phyloP scores from a whole-genome alignment of 768 basidiomycete species.

The Austroboletus festivus region DNA sequence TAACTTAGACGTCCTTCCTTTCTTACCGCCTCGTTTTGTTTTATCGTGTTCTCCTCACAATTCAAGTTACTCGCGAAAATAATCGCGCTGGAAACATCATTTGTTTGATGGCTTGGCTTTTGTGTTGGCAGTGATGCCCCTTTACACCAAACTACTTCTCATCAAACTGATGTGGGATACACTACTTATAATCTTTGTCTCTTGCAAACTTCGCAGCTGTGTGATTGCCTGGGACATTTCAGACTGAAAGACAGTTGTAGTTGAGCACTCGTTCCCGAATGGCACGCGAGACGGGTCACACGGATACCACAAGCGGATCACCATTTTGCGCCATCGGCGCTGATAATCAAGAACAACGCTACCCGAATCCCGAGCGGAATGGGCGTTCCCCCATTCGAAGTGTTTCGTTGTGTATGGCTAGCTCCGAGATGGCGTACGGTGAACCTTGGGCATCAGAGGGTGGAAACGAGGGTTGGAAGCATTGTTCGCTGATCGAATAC shows the following conservation, averaged over 20 bases:
- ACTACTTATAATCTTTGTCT: too few relatives aligned
- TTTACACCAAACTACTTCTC: neutral
- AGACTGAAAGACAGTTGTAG: too few relatives aligned
- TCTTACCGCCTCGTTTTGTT: constrained; percentile 10
- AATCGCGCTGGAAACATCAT: too few relatives aligned
- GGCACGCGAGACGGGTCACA: neutral
- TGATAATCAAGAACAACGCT: constrained; percentile 3
- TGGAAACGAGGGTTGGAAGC: constrained; percentile 7
- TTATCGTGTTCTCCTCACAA: constrained; percentile 1
- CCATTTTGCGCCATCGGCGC: neutral
- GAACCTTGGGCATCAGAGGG: too few relatives aligned
- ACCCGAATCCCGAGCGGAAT: neutral
- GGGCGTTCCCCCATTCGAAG: neutral
- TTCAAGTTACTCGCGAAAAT: too few relatives aligned
- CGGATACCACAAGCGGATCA: constrained; percentile 3
- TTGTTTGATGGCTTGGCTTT: too few relatives aligned
- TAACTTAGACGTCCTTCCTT: constrained; percentile 17
- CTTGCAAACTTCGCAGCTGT: too few relatives aligned
- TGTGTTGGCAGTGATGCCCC: neutral
- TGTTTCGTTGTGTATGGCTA: neutral
- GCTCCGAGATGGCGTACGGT: constrained; percentile 7
- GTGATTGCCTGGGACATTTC: too few relatives aligned
- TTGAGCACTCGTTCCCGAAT: constrained; percentile 2
- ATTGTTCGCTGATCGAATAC: constrained; percentile 9
- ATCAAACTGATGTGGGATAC: too few relatives aligned